Base-by-base conservation (phyloP, 805 yeast species). In the Metschnikowia continentalis region DNA sequence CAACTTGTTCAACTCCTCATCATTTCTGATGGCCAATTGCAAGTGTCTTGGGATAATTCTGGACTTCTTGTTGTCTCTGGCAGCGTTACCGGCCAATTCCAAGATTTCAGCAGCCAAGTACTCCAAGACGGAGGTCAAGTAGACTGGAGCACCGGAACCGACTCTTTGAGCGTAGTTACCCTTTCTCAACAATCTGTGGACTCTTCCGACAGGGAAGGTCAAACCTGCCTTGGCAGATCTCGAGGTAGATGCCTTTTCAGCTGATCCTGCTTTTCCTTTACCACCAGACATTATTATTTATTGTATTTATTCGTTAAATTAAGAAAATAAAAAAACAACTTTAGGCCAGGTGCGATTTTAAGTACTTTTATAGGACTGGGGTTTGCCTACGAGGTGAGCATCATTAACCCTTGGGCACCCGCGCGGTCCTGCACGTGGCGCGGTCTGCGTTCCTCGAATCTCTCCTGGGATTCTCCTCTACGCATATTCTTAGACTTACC, bases 61-160 rank as follows among this genome's bases (percentile, higher is more conserved):
- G 69, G 97, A 86, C 84, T 92, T 94, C 84, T 92, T 92, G 91
- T 89, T 90, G 77, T 74, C 79, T 72, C 79, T 72, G 55, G 79
- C 79, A 49, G 79, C 79, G 66, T 74, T 74, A 70, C 79, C 79
- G 52, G 79, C 78, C 66, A 74, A 74, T 67, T 74, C 79, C 64
- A 74, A 74, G 59, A 74, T 74, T 72, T 74, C 79, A 54, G 79
- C 79, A 51, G 77, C 69, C 66, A 74, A 74, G 67, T 74, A 74
- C 66, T 74, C 79, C 63, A 74, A 72, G 48, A 74, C 79, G 44
- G 79, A 72, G 57, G 79, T 74, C 64, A 74, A 72, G 70, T 74
- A 74, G 47, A 74, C 79, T 63, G 79, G 79, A 55, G 79, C 79
- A 70, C 79, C 79, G 54, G 77, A 73, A 65, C 79, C 79, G 58